phyloP scores from a whole-genome alignment of 768 basidiomycete species.

The Hydnum rufescens region DNA sequence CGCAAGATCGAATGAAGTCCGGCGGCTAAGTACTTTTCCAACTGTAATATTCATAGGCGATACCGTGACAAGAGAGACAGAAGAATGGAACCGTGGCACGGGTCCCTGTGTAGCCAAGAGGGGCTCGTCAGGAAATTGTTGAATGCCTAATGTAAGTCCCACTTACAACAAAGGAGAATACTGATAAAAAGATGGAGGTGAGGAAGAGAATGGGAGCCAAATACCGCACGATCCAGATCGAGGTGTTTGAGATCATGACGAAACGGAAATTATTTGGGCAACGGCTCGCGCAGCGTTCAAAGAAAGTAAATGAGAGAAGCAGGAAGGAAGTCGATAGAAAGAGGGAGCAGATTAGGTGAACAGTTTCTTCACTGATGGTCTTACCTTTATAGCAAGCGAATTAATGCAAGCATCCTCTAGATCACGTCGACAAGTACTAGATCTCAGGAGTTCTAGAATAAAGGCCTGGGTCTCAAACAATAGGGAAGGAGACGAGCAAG shows the following conservation, averaged over 20 bases:
- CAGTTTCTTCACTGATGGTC: too few relatives aligned
- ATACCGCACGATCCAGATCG: constrained; percentile 47
- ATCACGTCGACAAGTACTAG: too few relatives aligned
- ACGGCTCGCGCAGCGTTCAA: too few relatives aligned
- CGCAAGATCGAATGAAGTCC: constrained; percentile 14
- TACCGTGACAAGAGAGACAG: constrained; percentile 46
- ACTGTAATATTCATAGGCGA: constrained; percentile 20
- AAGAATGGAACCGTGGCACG: constrained; percentile 32
- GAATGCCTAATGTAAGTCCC: not conserved
- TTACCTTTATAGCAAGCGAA: too few relatives aligned
- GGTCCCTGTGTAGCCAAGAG: constrained; percentile 25
- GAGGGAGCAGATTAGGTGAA: too few relatives aligned
- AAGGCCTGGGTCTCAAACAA: too few relatives aligned
- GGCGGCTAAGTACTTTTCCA: not conserved
- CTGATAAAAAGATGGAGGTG: constrained; percentile 40
- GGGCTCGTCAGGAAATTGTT: too few relatives aligned
- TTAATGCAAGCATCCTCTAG: too few relatives aligned
- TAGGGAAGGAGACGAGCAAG: too few relatives aligned
- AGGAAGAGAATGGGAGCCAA: constrained; percentile 46
- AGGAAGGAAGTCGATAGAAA: too few relatives aligned
- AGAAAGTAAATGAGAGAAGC: too few relatives aligned
- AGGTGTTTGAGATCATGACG: constrained; percentile 47
- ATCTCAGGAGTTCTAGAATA: too few relatives aligned
- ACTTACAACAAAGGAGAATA: constrained; percentile 44
- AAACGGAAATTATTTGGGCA: not conserved